Base-by-base conservation (phyloP, 2,329 filamentous ascomycete species). In the Rhinocladiella similis region DNA sequence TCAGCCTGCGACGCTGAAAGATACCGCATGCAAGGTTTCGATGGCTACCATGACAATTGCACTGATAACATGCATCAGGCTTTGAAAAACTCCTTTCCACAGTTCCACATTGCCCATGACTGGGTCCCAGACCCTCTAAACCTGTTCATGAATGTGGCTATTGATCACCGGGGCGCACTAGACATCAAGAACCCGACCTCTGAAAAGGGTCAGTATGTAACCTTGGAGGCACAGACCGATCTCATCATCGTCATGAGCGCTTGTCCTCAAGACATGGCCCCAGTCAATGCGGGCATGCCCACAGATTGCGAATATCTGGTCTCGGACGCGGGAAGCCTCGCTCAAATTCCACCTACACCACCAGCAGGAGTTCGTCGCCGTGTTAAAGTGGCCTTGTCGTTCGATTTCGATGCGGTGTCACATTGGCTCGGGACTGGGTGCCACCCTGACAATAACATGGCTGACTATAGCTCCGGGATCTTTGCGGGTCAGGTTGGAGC, bases 341-440 rank as follows among this genome's bases (percentile, higher is more conserved):
- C 10, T 3, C 38, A 41, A 41, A 25, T 27, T 38, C 36, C 18
- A 50, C 38, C 13, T 5, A 41, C 38, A 18, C 14, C 18, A 41
- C 14, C 54, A 29, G 18, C 27, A 12, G 47, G 5, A 20, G 7
- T 16, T 43, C 20, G 9, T 27, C 29, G 38, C 14, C 63, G 56
- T 14, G 67, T 70, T 38, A 65, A 67, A 45, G 57, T 70, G 14
- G 66, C 65, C n/a, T 55, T 70, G 18, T 71, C 66, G 5, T 66
- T 75, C 27, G 80, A 83, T 65, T 82, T 83, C 61, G 80, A 83
- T 56, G 80, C 80, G 14, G 72, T 83, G 3, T 79, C 77, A 1
- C 76, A 77, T 50, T 82, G 76, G 75, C 71, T 82, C 2, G 80
- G 80, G n/a, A 81, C 80, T 3, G 77, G 78, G 13, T 58, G 51